phyloP scores from a whole-genome alignment of 1,284 basidiomycete species.

The Cystobasidium slooffiae region DNA sequence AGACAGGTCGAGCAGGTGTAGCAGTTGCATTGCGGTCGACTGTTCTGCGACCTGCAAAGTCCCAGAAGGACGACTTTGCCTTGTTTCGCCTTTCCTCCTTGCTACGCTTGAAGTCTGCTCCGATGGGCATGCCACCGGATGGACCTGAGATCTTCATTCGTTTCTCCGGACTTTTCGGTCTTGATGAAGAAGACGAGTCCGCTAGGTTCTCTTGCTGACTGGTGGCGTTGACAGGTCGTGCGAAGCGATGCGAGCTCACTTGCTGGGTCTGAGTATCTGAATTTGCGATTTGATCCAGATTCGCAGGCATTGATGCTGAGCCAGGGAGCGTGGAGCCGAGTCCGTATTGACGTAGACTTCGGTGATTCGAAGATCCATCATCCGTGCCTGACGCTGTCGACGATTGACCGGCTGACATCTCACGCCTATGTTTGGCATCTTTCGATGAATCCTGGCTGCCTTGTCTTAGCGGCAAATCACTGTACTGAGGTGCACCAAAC shows the following conservation, averaged over 20 bases:
- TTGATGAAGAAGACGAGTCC: slow-evolving; percentile 60
- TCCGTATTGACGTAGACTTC: background rate
- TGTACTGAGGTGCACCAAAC: slow-evolving; percentile 20
- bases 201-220: slow-evolving; percentile 57
- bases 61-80: slow-evolving; percentile 66
- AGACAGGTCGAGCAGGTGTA: slow-evolving; percentile 68
- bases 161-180: slow-evolving; percentile 53
- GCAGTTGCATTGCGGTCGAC: slow-evolving; percentile 26
- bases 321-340: slow-evolving; percentile 45
- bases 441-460: background rate
- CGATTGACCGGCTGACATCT: slow-evolving; percentile 44
- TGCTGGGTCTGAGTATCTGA: slow-evolving; percentile 61
- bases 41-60: slow-evolving; percentile 44
- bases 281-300: slow-evolving; percentile 53
- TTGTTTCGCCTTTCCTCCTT: slow-evolving; percentile 60
- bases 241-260: slow-evolving; percentile 48
- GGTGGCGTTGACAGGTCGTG: slow-evolving; percentile 2
- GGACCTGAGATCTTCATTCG: slow-evolving; percentile 80
- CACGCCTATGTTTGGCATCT: slow-evolving; percentile 36
- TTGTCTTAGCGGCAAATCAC: background rate
- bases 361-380: slow-evolving; percentile 14
- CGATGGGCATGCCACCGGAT: slow-evolving; percentile 80
- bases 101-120: slow-evolving; percentile 69
- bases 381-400: slow-evolving; percentile 41
- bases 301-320: slow-evolving; percentile 47